Percentiles rank a stretch among this genome's conserved stretches.
Evolutionary conservation across 495 filamentous ascomycete genomes (phyloP).

Genomic region (Aspergillus affinis): DNA sequence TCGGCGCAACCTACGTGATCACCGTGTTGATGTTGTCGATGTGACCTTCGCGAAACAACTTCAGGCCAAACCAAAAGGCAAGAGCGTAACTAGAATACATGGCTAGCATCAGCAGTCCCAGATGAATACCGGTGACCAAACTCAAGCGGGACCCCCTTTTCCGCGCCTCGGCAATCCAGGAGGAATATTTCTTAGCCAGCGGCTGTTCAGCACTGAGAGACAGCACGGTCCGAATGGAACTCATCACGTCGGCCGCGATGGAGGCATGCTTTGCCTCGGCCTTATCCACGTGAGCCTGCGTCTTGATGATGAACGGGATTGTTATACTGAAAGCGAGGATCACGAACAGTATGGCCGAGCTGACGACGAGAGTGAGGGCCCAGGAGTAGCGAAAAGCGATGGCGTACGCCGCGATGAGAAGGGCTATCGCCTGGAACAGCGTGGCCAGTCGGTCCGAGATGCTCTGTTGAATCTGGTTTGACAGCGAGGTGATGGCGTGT

Average conservation of each 20-base stretch:
- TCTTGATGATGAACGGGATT: conserved; percentile 45
- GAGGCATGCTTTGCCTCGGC: conserved; percentile 34
- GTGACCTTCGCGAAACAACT: conserved; percentile 35
- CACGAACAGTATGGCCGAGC: conserved; percentile 40
- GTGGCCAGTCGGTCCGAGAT: conserved; percentile 60
- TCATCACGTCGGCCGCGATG: conserved; percentile 51
- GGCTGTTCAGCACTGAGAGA: conserved; percentile 48
- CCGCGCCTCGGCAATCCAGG: conserved; percentile 58
- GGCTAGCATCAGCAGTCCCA: conserved; percentile 35
- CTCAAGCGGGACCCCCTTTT: conserved; percentile 45
- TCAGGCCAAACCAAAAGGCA: conserved; percentile 53
- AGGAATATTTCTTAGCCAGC: conserved; percentile 37
- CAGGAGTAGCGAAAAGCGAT: conserved; percentile 54
- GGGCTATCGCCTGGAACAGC: conserved; percentile 46
- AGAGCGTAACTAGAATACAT: conserved; percentile 50
- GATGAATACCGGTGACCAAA: conserved; percentile 27
- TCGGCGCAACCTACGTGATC: conserved; percentile 40
- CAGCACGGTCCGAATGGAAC: conserved; percentile 52
- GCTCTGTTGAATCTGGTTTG: conserved; percentile 64
- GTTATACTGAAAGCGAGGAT: conserved; percentile 27
- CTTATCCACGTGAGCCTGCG: conserved; percentile 26
- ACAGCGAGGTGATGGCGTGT: conserved; percentile 61
- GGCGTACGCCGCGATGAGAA: conserved; percentile 50
- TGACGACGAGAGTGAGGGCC: conserved; percentile 47
- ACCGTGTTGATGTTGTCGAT: conserved; percentile 46